Evolutionary conservation across 2,329 filamentous ascomycete genomes (phyloP), one percentile per base, ranked within the genome.

Genomic region (Ophiostoma australiae): DNA sequence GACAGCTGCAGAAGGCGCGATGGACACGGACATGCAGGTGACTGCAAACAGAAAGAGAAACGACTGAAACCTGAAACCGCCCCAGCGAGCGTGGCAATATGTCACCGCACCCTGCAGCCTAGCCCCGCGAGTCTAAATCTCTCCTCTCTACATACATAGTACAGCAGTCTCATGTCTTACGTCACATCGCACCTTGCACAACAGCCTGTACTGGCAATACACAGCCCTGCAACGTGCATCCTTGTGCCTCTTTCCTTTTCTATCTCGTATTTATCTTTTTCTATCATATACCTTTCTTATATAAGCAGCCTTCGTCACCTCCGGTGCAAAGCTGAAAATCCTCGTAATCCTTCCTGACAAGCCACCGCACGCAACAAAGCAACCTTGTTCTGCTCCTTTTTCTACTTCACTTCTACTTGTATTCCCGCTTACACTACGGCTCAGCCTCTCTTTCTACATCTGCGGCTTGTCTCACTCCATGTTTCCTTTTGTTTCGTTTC

Each of bases 161-260:
- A 31, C 27, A 31, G 52, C 15, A 48, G 44, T 23, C 52, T 17
- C 5, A 15, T 11, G 61, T 37, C 63, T 66, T 66, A 66, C 63
- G 63, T 66, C 63, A 66, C 35, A 66, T 66, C 31, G 61, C 61
- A 39, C 61, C 61, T 65, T 65, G 33, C 61, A 35, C 33, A 65
- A 35, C 31, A 65, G 61, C 31, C 11, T 35, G 27, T 35, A 63
- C 23, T 63, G 35, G 13, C 17, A 23, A 58, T 58, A 58, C 61
- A 65, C 61, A 65, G 61, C 61, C 61, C 61, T 65, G 27, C 58
- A 35, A 37, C 61, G 31, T 65, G 61, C 61, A 65, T 20, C 31
- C 6, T 31, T 20, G 17, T 31, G 8, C 39, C 39, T 41, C 37
- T 8, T 39, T 55, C 20, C 52, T 23, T 55, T 23, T 55, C 52